Percentiles rank a stretch among this genome's conserved stretches.
Conservation (phyloP, 371 early-diverging fungal species). For the Mucor mucedo region DNA sequence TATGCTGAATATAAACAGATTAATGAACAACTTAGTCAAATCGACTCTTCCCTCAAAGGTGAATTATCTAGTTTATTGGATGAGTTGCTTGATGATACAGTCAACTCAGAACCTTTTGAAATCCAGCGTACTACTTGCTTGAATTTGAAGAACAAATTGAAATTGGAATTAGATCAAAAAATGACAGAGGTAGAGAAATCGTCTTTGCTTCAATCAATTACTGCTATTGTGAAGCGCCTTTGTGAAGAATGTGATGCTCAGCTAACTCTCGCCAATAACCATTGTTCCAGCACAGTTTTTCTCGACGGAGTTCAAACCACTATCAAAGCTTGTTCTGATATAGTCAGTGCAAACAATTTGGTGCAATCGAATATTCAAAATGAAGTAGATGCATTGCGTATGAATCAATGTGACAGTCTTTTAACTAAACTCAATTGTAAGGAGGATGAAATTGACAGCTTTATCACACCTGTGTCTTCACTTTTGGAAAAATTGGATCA, state of each 20-base stretch:
- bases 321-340: background rate
- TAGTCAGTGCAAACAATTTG: background rate
- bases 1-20: background rate
- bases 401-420: background rate
- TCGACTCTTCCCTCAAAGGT: background rate
- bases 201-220: background rate
- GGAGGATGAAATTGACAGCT: background rate
- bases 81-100: constrained; percentile 6
- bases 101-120: constrained; percentile 6
- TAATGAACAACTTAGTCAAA: background rate
- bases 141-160: background rate
- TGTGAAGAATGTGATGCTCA: background rate
- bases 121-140: background rate
- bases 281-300: background rate
- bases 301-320: background rate
- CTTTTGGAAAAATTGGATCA: background rate
- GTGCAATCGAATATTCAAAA: background rate
- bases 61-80: constrained; percentile 4
- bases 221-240: background rate
- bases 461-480: constrained; percentile 1
- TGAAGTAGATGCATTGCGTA: constrained; percentile 5
- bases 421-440: background rate
- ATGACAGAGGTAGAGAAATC: constrained; percentile 2
- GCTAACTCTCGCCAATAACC: background rate
- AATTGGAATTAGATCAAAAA: background rate